Conservation (phyloP, 2,329 filamentous ascomycete species). For the Fusarium multiceps region DNA sequence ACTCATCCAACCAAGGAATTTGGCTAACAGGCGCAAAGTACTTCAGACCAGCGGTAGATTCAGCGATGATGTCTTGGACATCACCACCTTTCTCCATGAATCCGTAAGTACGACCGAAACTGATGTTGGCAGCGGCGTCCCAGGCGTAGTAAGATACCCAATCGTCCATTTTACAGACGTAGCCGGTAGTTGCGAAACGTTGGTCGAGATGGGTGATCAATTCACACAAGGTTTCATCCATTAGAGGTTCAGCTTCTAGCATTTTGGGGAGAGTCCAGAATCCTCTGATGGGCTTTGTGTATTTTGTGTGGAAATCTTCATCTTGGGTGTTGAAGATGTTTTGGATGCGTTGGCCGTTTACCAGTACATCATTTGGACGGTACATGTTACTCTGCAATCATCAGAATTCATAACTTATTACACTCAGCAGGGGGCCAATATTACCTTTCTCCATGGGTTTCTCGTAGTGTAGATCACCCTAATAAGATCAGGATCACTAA, state of each 20-base stretch:
- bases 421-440: not conserved
- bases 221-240: constrained; percentile 35
- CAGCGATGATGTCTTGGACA: constrained; percentile 27
- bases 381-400: constrained; percentile 25
- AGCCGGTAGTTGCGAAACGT: constrained; percentile 15
- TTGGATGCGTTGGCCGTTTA: constrained; percentile 37
- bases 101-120: constrained; percentile 28
- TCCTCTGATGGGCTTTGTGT: constrained; percentile 37
- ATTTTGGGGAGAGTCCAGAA: constrained; percentile 40
- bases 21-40: constrained; percentile 39
- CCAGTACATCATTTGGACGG: constrained; percentile 32
- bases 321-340: constrained; percentile 42
- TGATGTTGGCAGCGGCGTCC: constrained; percentile 38
- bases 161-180: constrained; percentile 36
- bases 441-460: constrained; percentile 36
- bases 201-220: constrained; percentile 25
- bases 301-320: constrained; percentile 36
- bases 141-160: constrained; percentile 40
- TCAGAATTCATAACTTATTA: not conserved
- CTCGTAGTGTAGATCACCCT: constrained; percentile 29
- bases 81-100: constrained; percentile 32
- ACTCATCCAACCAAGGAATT: constrained; percentile 39
- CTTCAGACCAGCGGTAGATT: constrained; percentile 25
- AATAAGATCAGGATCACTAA: constrained; percentile 34
- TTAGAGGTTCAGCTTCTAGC: constrained; percentile 35